Base-by-base conservation (phyloP, 352 stramenopile genomes). In the Phytophthora lateralis region DNA sequence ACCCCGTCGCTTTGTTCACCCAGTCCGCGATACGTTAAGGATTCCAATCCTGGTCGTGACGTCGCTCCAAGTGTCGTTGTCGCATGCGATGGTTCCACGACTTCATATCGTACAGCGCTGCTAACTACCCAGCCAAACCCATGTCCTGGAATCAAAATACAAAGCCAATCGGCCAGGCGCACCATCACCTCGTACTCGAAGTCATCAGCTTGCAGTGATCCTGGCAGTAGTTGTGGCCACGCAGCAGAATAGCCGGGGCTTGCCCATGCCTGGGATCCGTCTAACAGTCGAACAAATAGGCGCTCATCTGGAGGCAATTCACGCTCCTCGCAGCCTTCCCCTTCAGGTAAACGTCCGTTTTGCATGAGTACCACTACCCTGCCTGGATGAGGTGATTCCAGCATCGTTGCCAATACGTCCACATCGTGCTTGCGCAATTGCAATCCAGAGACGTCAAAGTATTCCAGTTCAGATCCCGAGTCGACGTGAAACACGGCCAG, bases 401-500 rank as follows among this genome's bases (percentile, higher is more conserved):
- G 39, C 41, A 76, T 60, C 0, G 14, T 32, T 11, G 47, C 35
- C 3, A 72, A 51, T 2, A 55, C 26, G 21, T 53, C 26, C 15
- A 66, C 5, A 12, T 65, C 46, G 3, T 51, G 2, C 0, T 0
- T 17, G n/a, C 49, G 44, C 0, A 84, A 38, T 15, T 67, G 54
- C n/a, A 80, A 55, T 4, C 55, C 60, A 14, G 70, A 64, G 18
- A 76, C 51, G 32, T 71, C 58, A 21, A 76, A 53, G 29, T 73
- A 58, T 15, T 60, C 30, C 10, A 85, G 53, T 14, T 48, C 53
- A 1, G 51, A 69, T 4, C 51, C 34, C 5, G 73, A 76, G 48
- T 82, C 73, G 0, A 54, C 60, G 32, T 85, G 76, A 55, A 85
- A 81, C 0, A 77, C 58, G 17, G 61, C 73, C 27, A 77, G 55